Evolutionary conservation across 495 filamentous ascomycete species (phyloP).

Genomic region (Aspergillus incahuasiensis): DNA sequence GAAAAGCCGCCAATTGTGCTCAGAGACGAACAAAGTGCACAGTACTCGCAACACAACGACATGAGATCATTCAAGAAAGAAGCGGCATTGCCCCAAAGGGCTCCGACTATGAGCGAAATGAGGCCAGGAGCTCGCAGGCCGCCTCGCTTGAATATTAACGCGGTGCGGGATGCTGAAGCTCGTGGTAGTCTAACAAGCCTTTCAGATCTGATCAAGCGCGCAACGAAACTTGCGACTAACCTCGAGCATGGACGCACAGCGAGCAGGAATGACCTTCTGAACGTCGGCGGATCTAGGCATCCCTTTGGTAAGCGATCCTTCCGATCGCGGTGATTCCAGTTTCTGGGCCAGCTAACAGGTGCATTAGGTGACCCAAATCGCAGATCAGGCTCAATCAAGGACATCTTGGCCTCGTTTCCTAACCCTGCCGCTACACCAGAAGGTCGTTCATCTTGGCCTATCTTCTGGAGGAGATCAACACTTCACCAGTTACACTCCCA

Average conservation of each 20-base stretch:
- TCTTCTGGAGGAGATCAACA: constrained; percentile 35
- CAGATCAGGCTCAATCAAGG: constrained; percentile 67
- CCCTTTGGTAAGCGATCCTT: constrained; percentile 17
- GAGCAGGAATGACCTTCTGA: constrained; percentile 54
- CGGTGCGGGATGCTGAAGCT: constrained; percentile 70
- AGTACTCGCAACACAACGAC: constrained; percentile 1
- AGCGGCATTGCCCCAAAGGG: constrained; percentile 33
- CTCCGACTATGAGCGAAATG: constrained; percentile 41
- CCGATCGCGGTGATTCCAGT: not conserved
- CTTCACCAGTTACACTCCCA: constrained; percentile 33
- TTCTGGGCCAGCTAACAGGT: not conserved
- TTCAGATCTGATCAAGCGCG: constrained; percentile 82
- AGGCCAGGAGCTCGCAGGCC: constrained; percentile 54
- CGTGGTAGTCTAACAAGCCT: constrained; percentile 87
- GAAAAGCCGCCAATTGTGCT: constrained; percentile 36
- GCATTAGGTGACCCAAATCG: constrained; percentile 25
- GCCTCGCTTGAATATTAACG: constrained; percentile 72
- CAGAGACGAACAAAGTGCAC: constrained; percentile 12
- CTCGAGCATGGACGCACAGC: constrained; percentile 83
- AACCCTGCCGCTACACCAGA: constrained; percentile 65
- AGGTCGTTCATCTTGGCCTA: constrained; percentile 38
- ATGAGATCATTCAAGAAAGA: constrained; percentile 25
- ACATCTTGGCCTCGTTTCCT: constrained; percentile 89
- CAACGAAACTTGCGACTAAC: constrained; percentile 80
- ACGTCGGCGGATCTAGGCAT: constrained; percentile 24